A percentile compares a stretch with the other conserved stretches of the same genome.
Evolutionary conservation across 495 filamentous ascomycete species (phyloP).

Genomic region (Geopyxis carbonaria): DNA sequence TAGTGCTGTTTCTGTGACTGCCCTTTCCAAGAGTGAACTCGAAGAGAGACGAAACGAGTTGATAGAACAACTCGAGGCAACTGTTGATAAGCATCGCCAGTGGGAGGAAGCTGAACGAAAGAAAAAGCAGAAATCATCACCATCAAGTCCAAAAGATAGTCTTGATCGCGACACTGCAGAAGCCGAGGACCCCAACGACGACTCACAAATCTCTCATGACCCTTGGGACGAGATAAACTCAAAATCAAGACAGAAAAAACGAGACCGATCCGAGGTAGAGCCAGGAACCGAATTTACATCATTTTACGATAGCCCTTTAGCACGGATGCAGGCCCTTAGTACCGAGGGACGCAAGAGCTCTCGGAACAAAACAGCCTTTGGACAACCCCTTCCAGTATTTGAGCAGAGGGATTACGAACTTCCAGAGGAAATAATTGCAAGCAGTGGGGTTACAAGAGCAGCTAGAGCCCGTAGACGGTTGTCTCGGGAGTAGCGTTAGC

Average conservation of each 20-base stretch:
- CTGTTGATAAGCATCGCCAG: constrained; percentile 68
- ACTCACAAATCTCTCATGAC: constrained; percentile 12
- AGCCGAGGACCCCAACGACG: constrained; percentile 5
- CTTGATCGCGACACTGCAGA: constrained; percentile 14
- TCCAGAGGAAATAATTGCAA: constrained; percentile 42
- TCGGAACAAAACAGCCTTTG: constrained; percentile 44
- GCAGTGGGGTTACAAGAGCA: constrained; percentile 46
- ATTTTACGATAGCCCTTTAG: constrained; percentile 62
- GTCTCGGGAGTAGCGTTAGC: constrained; percentile 26
- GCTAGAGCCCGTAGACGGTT: constrained; percentile 45
- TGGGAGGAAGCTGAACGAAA: constrained; percentile 89
- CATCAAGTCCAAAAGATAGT: constrained; percentile 9
- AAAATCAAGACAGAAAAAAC: background rate
- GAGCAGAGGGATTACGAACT: constrained; percentile 53
- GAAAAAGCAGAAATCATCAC: constrained; percentile 33
- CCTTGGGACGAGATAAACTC: constrained; percentile 5
- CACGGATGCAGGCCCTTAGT: constrained; percentile 49
- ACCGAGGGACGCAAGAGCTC: constrained; percentile 16
- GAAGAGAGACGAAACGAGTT: constrained; percentile 74
- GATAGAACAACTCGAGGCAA: constrained; percentile 55
- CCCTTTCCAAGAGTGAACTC: constrained; percentile 63
- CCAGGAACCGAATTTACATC: constrained; percentile 46
- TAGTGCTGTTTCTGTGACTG: constrained; percentile 48
- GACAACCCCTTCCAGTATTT: constrained; percentile 60
- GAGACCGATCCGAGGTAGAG: constrained; percentile 8